Percentiles rank a stretch among this genome's conserved stretches.
Evolutionary conservation across 208 protist species (phyloP).

Genomic region (Vickermania ingenoplastis): DNA sequence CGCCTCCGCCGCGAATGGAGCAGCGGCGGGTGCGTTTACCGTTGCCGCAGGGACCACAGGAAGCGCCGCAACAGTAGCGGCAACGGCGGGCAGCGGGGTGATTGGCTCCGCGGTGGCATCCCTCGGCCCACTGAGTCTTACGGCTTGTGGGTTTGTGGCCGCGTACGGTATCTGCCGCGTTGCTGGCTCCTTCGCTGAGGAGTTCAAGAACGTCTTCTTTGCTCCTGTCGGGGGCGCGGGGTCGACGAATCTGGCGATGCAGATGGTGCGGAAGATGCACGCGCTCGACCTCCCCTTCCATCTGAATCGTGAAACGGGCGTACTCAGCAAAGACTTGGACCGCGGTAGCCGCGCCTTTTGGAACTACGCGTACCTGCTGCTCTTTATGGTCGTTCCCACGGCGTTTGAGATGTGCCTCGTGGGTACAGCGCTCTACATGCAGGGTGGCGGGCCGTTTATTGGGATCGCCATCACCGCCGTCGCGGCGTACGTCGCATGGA

Average conservation of each 20-base stretch:
- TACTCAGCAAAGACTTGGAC: constrained; percentile 86
- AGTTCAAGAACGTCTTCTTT: constrained; percentile 87
- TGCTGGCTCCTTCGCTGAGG: constrained; percentile 66
- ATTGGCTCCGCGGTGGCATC: constrained; percentile 3
- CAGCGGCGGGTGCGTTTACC: constrained; percentile 13
- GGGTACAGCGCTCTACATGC: constrained; percentile 73
- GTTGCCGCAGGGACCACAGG: background rate
- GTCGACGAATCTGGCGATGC: constrained; percentile 73
- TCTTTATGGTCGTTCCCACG: constrained; percentile 91
- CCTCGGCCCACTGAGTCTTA: constrained; percentile 45
- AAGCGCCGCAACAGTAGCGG: background rate
- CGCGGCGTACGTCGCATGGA: constrained; percentile 80
- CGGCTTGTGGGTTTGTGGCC: constrained; percentile 73
- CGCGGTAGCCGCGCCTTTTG: constrained; percentile 88
- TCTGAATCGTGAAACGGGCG: constrained; percentile 84
- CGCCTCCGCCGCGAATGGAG: constrained; percentile 7
- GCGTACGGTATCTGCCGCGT: constrained; percentile 80
- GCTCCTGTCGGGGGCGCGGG: constrained; percentile 80
- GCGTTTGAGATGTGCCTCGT: constrained; percentile 90
- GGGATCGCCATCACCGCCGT: constrained; percentile 76
- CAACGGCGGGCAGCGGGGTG: background rate
- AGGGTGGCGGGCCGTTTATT: constrained; percentile 80
- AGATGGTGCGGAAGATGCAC: constrained; percentile 87
- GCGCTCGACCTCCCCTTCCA: constrained; percentile 82
- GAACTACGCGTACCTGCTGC: constrained; percentile 72